Evolutionary conservation across 208 protist species (phyloP).

Genomic region (Acanthamoeba lenticulata): DNA sequence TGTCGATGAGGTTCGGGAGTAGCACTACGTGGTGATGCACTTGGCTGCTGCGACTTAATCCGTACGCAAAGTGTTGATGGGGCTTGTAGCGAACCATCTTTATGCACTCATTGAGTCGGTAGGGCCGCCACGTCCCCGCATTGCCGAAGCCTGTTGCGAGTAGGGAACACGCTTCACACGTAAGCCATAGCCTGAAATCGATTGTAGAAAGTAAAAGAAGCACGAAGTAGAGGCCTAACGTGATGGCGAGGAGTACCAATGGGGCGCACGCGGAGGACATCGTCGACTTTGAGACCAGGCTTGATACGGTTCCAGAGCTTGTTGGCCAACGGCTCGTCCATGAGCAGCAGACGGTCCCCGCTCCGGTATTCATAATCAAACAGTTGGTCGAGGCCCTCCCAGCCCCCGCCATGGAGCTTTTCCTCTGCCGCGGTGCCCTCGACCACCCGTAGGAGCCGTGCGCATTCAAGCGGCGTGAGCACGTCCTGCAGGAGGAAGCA

Average conservation of each 20-base stretch:
- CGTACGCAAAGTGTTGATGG: neutral
- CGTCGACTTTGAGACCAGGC: neutral
- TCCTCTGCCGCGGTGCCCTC: neutral
- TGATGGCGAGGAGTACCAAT: neutral
- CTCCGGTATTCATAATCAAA: neutral
- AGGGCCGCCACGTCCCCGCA: neutral
- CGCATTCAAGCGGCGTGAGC: neutral
- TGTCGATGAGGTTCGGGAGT: no score
- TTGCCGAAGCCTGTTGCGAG: neutral
- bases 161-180: neutral
- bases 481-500: neutral
- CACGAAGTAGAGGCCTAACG: neutral
- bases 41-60: no score
- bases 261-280: neutral
- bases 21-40: no score
- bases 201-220: neutral
- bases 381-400: neutral
- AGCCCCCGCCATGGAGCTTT: neutral
- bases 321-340: neutral
- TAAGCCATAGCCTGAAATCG: neutral
- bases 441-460: neutral
- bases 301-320: neutral
- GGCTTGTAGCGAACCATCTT: slow-evolving; percentile 3
- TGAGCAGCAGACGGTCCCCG: neutral
- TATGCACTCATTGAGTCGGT: neutral